phyloP scores from a whole-genome alignment of 768 basidiomycete genomes.

The Phaeotremella fagi region DNA sequence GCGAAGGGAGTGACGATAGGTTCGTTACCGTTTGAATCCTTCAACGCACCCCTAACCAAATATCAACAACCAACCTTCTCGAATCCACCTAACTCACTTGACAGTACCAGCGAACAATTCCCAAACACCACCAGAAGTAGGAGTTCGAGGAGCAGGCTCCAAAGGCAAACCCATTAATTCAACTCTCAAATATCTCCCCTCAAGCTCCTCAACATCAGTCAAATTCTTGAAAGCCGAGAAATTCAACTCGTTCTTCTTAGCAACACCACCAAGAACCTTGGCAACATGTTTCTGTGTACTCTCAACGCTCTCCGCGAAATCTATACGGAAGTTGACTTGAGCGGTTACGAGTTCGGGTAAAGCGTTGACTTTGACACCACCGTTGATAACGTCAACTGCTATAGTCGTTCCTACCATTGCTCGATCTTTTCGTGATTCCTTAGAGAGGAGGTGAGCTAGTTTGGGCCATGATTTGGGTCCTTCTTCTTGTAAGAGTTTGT shows the following conservation, averaged over 20 bases:
- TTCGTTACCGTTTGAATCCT: slow-evolving; percentile 32
- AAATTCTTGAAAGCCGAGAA: slow-evolving; percentile 17
- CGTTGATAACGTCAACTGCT: slow-evolving; percentile 44
- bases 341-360: slow-evolving; percentile 39
- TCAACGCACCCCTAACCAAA: slow-evolving; percentile 20
- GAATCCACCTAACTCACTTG: slow-evolving; percentile 24
- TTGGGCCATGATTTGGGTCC: slow-evolving; percentile 24
- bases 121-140: slow-evolving; percentile 35
- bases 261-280: slow-evolving; percentile 18
- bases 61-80: background rate
- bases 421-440: slow-evolving; percentile 5
- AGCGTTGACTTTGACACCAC: slow-evolving; percentile 44
- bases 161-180: slow-evolving; percentile 35
- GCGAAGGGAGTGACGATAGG: slow-evolving; percentile 37
- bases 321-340: slow-evolving; percentile 43
- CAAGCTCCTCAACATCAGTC: slow-evolving; percentile 6
- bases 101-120: slow-evolving; percentile 45
- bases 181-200: slow-evolving; percentile 24
- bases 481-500: slow-evolving; percentile 24
- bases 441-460: slow-evolving; percentile 24
- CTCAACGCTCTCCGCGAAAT: slow-evolving; percentile 38
- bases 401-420: slow-evolving; percentile 40
- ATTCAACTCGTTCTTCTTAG: slow-evolving; percentile 24
- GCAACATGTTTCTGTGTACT: slow-evolving; percentile 29
- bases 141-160: slow-evolving; percentile 41